Evolutionary conservation across 2,329 filamentous ascomycete species (phyloP), one percentile per base, ranked within the genome.

Genomic region (Colletotrichum shisoi): DNA sequence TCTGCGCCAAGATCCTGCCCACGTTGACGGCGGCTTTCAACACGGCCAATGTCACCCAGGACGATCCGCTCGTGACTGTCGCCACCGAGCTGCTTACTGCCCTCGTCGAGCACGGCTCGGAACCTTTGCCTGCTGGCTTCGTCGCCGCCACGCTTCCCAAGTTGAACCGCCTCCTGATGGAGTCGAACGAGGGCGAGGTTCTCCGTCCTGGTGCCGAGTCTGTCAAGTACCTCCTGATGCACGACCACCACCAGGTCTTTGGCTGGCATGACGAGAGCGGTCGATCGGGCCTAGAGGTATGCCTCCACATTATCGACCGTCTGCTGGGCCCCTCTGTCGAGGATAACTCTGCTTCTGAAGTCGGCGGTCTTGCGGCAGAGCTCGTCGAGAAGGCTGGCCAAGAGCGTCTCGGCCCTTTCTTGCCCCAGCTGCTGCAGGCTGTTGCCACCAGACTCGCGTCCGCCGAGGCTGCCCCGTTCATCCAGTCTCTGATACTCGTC

Each of bases 351-450:
- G 95, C 94, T 5, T 92, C 93, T n/a, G 94, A 99, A 80, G 94
- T 99, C 49, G 95, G 95, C 71, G 93, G 93, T 17, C 86, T 99
- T 70, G 95, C 95, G 4, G 94, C 94, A 1, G 94, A 97, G 78
- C 84, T 99, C 34, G 95, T 99, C 0, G 94, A 98, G 79, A 97
- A 95, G 79, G 95, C 94, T 58, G 95, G 95, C 12, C 89, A 93
- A 44, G 94, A 97, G 75, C 88, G 92, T 62, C 87, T 99, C 12
- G 95, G 95, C 0, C 94, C 94, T 12, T 97, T 93, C 76, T 84
- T 99, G 31, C 89, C 92, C 46, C 92, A 96, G 76, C 87, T 99
- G 24, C 85, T 99, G 4, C 89, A 90, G 72, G 95, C 94, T 19
- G 94, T 99, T 17, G 95, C 95, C 3, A 89, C 89, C 57, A 88